Evolutionary conservation across 768 basidiomycete genomes (phyloP), one percentile per base, ranked within the genome.

Genomic region (Collybia sordida): DNA sequence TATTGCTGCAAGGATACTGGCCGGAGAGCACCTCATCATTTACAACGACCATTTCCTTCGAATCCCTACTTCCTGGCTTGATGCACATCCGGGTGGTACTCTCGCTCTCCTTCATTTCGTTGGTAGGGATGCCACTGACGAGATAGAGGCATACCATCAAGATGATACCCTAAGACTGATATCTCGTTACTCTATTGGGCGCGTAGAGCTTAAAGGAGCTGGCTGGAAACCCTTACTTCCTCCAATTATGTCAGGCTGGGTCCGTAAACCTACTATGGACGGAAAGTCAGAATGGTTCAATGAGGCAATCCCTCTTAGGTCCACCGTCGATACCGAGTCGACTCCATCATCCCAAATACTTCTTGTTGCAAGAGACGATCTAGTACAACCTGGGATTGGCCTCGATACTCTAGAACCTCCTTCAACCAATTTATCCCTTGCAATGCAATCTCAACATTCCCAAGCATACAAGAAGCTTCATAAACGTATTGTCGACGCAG

Each of bases 101-200:
- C 85, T 98, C 42, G 80, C 93, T 12, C 82, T 99, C 50, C 83
- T 96, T 21, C 97, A 99, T 70, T 98, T 94, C 60, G 85, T 98
- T 36, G 97, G 96, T 3, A 80, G 96, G 48, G 95, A 99, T 64
- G 95, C 96, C 0, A 82, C 91, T 0, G 90, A 96, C 71, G 97
- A 99, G 67, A 90, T 98, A 27, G 82, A 91, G 54, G 96, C 93
- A 18, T 98, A 90, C 70, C 97, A 99, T 64, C 74, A 75, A 6
- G 77, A 81, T 31, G 67, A 77, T 40, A 82, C 78, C 42, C 72
- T 83, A 46, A 67, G 70, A 8, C 72, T 79, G 49, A 76, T 94
- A 55, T 65, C 73, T 17, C 74, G 73, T 11, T 96, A 85, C 62
- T 78, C 81, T 45, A 72, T 94, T 19, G 95, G 88, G 21, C 75